These are phyloP conservation scores for Pascua sp. DNA, from an alignment of 1,284 basidiomycete genomes.

Conservation along the genomic window DNA sequence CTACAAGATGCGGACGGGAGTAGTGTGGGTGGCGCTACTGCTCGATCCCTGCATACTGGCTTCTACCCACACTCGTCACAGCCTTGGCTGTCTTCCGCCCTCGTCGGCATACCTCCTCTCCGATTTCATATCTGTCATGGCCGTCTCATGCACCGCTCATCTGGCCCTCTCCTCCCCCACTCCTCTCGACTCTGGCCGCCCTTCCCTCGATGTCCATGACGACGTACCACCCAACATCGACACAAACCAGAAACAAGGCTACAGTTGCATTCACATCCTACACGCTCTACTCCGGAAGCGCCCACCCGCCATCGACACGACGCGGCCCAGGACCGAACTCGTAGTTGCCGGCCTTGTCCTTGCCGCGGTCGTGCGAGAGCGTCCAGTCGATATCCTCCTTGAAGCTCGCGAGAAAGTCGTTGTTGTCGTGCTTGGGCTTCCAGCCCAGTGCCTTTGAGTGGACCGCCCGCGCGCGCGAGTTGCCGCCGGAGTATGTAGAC, in stretches of 20 bases:
- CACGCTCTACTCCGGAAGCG: not conserved
- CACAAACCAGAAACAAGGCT: not conserved
- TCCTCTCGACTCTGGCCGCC: too few species aligned
- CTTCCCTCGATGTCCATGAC: too few species aligned
- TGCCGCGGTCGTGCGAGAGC: constrained; percentile 3
- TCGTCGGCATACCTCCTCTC: too few species aligned
- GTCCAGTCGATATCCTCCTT: constrained; percentile 14
- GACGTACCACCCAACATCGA: not conserved
- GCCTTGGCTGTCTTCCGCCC: too few species aligned
- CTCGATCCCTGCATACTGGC: too few species aligned
- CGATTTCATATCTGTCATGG: too few species aligned
- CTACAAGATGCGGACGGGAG: too few species aligned
- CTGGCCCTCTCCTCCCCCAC: too few species aligned
- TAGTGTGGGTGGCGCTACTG: too few species aligned
- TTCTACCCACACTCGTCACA: too few species aligned
- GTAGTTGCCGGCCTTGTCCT: constrained; percentile 5
- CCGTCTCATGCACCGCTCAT: too few species aligned
- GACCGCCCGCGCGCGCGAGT: constrained; percentile 56
- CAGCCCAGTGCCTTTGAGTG: constrained; percentile 57
- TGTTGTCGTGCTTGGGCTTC: constrained; percentile 34
- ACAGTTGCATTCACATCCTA: not conserved
- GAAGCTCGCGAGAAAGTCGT: constrained; percentile 26
- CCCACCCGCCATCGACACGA: constrained; percentile 10
- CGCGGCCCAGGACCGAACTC: constrained; percentile 1
- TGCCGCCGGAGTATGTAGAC: constrained; percentile 54